phyloP scores from a whole-genome alignment of 352 stramenopile genomes.

The Detonula confervacea region DNA sequence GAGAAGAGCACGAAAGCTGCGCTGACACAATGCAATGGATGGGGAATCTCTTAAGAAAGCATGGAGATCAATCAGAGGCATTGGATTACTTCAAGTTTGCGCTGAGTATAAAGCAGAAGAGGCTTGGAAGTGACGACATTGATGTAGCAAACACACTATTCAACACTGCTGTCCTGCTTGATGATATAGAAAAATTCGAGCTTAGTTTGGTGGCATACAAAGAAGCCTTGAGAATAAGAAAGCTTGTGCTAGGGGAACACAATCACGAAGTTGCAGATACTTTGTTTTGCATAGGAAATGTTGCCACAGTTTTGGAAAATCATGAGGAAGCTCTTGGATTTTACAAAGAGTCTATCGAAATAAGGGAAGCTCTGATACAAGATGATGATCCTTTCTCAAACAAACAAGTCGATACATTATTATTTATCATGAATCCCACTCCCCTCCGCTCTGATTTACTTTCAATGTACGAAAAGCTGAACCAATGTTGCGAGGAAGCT shows the following conservation, averaged over 20 bases:
- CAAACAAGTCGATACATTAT: slow-evolving; percentile 46
- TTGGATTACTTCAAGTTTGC: slow-evolving; percentile 73
- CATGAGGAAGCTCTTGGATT: slow-evolving; percentile 56
- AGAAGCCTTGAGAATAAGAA: slow-evolving; percentile 67
- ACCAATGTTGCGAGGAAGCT: slow-evolving; percentile 61
- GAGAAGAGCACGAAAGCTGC: slow-evolving; percentile 65
- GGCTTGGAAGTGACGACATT: slow-evolving; percentile 56
- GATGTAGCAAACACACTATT: slow-evolving; percentile 68
- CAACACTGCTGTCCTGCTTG: slow-evolving; percentile 67
- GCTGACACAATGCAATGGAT: slow-evolving; percentile 73
- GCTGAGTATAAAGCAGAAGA: slow-evolving; percentile 64
- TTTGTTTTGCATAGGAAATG: slow-evolving; percentile 68
- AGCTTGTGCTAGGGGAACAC: slow-evolving; percentile 50
- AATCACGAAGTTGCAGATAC: slow-evolving; percentile 67
- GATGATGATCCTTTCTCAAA: slow-evolving; percentile 28
- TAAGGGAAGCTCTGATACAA: slow-evolving; percentile 52
- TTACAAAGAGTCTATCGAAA: slow-evolving; percentile 60
- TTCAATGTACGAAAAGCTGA: slow-evolving; percentile 56
- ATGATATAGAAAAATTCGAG: slow-evolving; percentile 69
- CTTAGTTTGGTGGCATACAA: slow-evolving; percentile 68
- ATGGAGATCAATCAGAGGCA: slow-evolving; percentile 61
- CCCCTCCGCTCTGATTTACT: slow-evolving; percentile 30
- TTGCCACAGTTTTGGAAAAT: slow-evolving; percentile 58
- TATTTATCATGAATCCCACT: slow-evolving; percentile 57
- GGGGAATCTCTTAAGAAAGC: slow-evolving; percentile 67